Evolutionary conservation across 2,329 filamentous ascomycete genomes (phyloP).

Genomic region (Fusarium armeniacum): DNA sequence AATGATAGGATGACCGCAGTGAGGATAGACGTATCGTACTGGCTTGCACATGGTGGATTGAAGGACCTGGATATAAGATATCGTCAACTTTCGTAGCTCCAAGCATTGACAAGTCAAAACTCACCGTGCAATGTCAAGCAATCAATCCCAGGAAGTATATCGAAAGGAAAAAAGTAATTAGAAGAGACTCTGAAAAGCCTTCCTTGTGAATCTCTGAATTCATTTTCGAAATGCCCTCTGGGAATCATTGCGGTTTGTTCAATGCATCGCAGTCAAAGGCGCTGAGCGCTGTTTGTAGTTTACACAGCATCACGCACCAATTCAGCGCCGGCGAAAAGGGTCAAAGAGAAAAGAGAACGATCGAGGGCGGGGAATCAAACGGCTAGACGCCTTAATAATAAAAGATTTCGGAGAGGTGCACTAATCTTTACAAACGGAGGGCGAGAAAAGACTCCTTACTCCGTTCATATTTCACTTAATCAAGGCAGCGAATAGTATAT

Average conservation of each 20-base stretch:
- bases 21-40: constrained; percentile 43
- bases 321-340: constrained; percentile 12
- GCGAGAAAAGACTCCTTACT: no score
- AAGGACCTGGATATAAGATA: background rate
- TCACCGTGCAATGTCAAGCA: background rate
- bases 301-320: constrained; percentile 16
- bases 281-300: constrained; percentile 14
- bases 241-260: constrained; percentile 1
- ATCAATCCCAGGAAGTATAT: background rate
- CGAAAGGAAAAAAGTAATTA: background rate
- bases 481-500: background rate
- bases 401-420: background rate
- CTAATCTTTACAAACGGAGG: constrained; percentile 7
- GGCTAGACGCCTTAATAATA: background rate
- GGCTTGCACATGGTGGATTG: constrained; percentile 44
- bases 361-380: constrained; percentile 9
- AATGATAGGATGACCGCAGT: constrained; percentile 43
- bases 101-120: background rate
- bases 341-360: constrained; percentile 8
- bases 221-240: background rate
- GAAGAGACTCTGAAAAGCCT: no score
- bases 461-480: background rate
- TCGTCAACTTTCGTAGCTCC: background rate
- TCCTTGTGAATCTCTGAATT: no score
- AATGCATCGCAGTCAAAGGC: background rate